phyloP scores from a whole-genome alignment of 371 early-diverging fungal genomes.

The Haplosporangium sp. region DNA sequence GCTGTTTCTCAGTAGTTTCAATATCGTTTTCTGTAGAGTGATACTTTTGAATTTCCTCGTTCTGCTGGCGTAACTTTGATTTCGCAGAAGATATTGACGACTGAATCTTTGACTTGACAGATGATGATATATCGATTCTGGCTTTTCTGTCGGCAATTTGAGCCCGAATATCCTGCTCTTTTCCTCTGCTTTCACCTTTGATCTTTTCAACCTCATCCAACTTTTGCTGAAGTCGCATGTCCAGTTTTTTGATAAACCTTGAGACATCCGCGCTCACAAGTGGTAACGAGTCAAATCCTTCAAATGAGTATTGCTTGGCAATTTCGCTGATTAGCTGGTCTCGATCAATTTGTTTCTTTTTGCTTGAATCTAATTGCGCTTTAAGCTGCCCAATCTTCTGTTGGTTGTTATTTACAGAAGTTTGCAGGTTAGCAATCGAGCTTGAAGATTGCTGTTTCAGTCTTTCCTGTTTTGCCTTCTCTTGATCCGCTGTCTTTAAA shows the following conservation, averaged over 20 bases:
- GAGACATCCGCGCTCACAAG: slow-evolving; percentile 26
- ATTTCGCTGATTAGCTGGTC: slow-evolving; percentile 35
- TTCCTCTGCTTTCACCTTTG: slow-evolving; percentile 17
- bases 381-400: slow-evolving; percentile 45
- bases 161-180: slow-evolving; percentile 34
- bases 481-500: slow-evolving; percentile 44
- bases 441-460: slow-evolving; percentile 20
- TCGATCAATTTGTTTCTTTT: slow-evolving; percentile 46
- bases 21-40: slow-evolving; percentile 26
- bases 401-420: slow-evolving; percentile 36
- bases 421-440: slow-evolving; percentile 40
- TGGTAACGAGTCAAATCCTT: slow-evolving; percentile 30
- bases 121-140: slow-evolving; percentile 57
- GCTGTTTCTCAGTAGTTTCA: slow-evolving; percentile 9
- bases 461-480: slow-evolving; percentile 34
- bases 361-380: slow-evolving; percentile 31
- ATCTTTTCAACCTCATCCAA: slow-evolving; percentile 20
- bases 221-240: slow-evolving; percentile 28
- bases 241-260: slow-evolving; percentile 33
- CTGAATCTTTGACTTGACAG: slow-evolving; percentile 23
- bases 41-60: slow-evolving; percentile 23
- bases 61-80: slow-evolving; percentile 30
- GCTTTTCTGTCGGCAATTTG: slow-evolving; percentile 58
- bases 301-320: slow-evolving; percentile 21
- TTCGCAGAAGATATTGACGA: slow-evolving; percentile 28